A percentile compares a stretch with the other conserved stretches of the same genome.
These are phyloP conservation scores for Micromonas commoda DNA, from an alignment of 139 green algal species.

Conservation along the genomic window DNA sequence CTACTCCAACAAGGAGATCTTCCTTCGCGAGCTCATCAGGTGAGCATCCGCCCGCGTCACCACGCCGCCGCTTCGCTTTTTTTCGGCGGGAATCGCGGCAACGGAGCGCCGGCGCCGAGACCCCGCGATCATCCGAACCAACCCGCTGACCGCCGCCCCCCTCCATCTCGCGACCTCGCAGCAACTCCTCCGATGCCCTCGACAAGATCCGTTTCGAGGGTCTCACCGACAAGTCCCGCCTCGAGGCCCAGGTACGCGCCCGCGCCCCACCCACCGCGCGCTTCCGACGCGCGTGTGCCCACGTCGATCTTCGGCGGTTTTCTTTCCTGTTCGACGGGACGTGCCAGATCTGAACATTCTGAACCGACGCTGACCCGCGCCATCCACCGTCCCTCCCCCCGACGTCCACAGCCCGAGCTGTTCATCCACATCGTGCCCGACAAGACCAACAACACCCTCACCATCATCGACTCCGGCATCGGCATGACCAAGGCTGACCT, in stretches of 20 bases:
- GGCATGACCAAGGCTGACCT: constrained; percentile 97
- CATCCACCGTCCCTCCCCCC: no score
- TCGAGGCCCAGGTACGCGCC: constrained; percentile 62
- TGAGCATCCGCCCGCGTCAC: no score
- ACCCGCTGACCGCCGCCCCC: not conserved
- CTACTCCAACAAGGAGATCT: constrained; percentile 94
- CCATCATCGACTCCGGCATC: constrained; percentile 90
- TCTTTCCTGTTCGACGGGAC: no score
- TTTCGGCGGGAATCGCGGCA: no score
- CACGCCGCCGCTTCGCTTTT: no score
- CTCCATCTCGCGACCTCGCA: not conserved
- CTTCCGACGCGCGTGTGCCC: no score
- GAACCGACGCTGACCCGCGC: no score
- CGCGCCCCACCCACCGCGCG: not conserved
- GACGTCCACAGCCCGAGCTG: constrained; percentile 67
- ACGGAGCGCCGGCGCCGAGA: no score
- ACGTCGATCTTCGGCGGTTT: not conserved
- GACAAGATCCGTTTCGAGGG: constrained; percentile 98
- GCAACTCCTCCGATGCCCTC: constrained; percentile 66
- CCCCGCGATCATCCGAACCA: not conserved
- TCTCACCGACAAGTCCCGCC: constrained; percentile 94
- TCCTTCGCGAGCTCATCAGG: constrained; percentile 92
- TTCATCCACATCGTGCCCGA: constrained; percentile 95
- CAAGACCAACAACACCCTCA: constrained; percentile 94
- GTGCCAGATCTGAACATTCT: no score